Percentiles rank a stretch among this genome's conserved stretches.
Conservation (phyloP, 2,329 filamentous ascomycete species). For the Sclerotinia sclerotiorum region DNA sequence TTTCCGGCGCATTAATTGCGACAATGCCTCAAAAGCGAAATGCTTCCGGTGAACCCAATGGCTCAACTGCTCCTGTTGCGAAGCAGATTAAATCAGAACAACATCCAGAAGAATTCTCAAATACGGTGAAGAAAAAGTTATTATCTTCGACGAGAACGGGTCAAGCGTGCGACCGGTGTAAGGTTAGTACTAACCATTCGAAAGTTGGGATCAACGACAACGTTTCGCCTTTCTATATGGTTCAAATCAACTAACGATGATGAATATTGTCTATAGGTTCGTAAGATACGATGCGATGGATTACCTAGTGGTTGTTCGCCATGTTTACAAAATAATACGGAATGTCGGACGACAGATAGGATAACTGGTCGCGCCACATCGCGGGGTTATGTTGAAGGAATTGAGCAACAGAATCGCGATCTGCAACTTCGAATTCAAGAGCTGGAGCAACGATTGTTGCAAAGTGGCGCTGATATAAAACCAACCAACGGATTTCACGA, state of each 20-base stretch:
- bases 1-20: slow-evolving; percentile 19
- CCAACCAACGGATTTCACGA: slow-evolving; percentile 27
- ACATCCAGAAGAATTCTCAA: slow-evolving; percentile 40
- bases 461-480: slow-evolving; percentile 60
- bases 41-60: slow-evolving; percentile 26
- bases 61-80: slow-evolving; percentile 27
- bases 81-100: slow-evolving; percentile 38
- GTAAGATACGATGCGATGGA: slow-evolving; percentile 86
- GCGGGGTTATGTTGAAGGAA: slow-evolving; percentile 73
- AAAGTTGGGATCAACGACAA: not conserved
- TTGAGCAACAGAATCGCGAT: slow-evolving; percentile 70
- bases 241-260: not conserved
- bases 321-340: slow-evolving; percentile 71
- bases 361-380: slow-evolving; percentile 79
- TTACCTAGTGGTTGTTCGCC: slow-evolving; percentile 78
- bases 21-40: slow-evolving; percentile 37
- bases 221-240: not conserved
- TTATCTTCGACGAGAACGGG: slow-evolving; percentile 63
- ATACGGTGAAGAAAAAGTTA: slow-evolving; percentile 53
- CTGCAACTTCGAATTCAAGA: slow-evolving; percentile 67
- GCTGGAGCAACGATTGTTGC: slow-evolving; percentile 64
- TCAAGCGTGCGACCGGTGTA: slow-evolving; percentile 86
- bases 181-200: slow-evolving; percentile 54
- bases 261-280: slow-evolving; percentile 51
- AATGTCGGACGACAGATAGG: slow-evolving; percentile 81